Conservation (phyloP, 2,329 filamentous ascomycete genomes). For the Calonectria hawksworthii region DNA sequence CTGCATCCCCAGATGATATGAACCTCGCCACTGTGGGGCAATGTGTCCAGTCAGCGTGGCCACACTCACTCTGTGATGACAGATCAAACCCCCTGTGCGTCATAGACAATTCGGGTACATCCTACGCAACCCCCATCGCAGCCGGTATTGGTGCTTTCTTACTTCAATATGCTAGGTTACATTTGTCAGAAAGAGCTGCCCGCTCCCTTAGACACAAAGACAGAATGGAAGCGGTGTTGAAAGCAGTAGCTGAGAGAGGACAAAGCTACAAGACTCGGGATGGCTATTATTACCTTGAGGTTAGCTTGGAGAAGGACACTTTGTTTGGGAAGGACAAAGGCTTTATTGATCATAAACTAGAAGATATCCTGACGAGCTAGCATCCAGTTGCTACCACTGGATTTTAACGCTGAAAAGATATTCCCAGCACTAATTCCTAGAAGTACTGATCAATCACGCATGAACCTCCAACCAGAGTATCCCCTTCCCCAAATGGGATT, state of each 20-base stretch:
- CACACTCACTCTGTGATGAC: not conserved
- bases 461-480: not conserved
- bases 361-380: not conserved
- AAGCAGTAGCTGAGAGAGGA: not conserved
- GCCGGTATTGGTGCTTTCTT: slow-evolving; percentile 18
- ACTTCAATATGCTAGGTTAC: slow-evolving; percentile 12
- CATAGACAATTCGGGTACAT: slow-evolving; percentile 14
- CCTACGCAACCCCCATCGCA: slow-evolving; percentile 23
- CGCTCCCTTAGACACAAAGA: not conserved
- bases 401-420: too few species aligned
- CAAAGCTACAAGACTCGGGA: slow-evolving; percentile 11
- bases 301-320: slow-evolving; percentile 21
- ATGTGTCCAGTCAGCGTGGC: slow-evolving; percentile 24
- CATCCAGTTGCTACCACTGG: not conserved
- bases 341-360: not conserved
- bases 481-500: not conserved
- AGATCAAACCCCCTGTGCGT: not conserved
- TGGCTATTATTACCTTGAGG: slow-evolving; percentile 12
- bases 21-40: slow-evolving; percentile 25
- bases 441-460: not conserved
- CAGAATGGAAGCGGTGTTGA: slow-evolving; percentile 20
- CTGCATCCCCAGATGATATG: not conserved
- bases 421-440: not conserved
- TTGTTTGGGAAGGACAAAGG: slow-evolving; percentile 6
- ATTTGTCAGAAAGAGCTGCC: not conserved